These are phyloP conservation scores for Alternaria sp. DNA, from an alignment of 2,329 filamentous ascomycete genomes.

Conservation along the genomic window DNA sequence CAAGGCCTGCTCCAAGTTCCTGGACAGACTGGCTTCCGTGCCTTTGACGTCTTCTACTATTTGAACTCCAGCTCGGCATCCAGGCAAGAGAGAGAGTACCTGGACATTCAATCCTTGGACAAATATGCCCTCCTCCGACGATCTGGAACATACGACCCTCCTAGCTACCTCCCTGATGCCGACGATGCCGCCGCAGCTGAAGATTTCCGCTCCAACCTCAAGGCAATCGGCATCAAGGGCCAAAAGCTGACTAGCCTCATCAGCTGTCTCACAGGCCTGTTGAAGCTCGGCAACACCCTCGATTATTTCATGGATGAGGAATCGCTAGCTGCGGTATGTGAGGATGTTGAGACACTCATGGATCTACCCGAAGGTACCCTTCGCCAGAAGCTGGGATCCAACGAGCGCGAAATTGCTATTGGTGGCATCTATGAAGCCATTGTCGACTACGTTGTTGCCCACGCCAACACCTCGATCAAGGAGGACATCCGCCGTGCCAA, in stretches of 20 bases:
- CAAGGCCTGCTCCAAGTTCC: slow-evolving; percentile 84
- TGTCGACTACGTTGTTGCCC: slow-evolving; percentile 91
- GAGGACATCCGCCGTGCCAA: slow-evolving; percentile 74
- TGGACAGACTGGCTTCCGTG: slow-evolving; percentile 80
- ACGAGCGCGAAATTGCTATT: slow-evolving; percentile 84
- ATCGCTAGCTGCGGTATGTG: slow-evolving; percentile 82
- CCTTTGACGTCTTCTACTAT: slow-evolving; percentile 98
- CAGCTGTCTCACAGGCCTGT: slow-evolving; percentile 81
- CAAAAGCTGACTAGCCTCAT: slow-evolving; percentile 82
- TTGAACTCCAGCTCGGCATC: slow-evolving; percentile 91
- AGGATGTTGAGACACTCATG: slow-evolving; percentile 87
- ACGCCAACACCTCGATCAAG: slow-evolving; percentile 86
- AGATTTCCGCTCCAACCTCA: slow-evolving; percentile 87
- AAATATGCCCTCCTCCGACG: slow-evolving; percentile 81
- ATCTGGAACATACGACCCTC: slow-evolving; percentile 86
- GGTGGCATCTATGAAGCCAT: slow-evolving; percentile 90
- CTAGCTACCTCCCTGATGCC: slow-evolving; percentile 87
- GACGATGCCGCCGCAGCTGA: slow-evolving; percentile 94
- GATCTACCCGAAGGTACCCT: slow-evolving; percentile 88
- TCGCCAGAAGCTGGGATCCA: slow-evolving; percentile 78
- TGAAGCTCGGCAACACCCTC: slow-evolving; percentile 91
- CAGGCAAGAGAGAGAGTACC: slow-evolving; percentile 85
- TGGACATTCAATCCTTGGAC: slow-evolving; percentile 80
- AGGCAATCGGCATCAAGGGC: slow-evolving; percentile 93
- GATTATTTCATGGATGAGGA: slow-evolving; percentile 88